Base-by-base conservation (phyloP, 495 filamentous ascomycete species). In the Parathielavia hyrcaniae region DNA sequence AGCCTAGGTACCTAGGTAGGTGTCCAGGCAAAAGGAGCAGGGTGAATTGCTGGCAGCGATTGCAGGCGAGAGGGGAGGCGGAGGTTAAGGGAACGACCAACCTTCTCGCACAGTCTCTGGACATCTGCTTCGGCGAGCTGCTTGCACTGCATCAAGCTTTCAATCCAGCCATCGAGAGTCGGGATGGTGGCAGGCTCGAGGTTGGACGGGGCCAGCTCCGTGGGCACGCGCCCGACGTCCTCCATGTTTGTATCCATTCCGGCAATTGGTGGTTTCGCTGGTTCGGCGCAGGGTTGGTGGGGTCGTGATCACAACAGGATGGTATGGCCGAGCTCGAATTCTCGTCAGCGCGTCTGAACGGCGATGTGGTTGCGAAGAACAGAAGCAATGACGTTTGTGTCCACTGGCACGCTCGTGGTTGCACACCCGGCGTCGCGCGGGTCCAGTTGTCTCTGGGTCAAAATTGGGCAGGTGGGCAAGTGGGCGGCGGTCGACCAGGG, bases 211-310 rank as follows among this genome's bases (percentile, higher is more conserved):
- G 89, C 75, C 64, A 91, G 83, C 61, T 91, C 88, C 67, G 95
- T 85, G 60, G 91, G 88, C 62, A 85, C 82, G 71, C 90, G 87
- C 67, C 87, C 88, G 62, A 96, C 91, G 72, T 98, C 93, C 77
- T 88, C 86, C 93, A 98, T 98, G 74, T 95, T 96, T 67, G 91
- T 96, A 76, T 98, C 93, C 91, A 96, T 96, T 61, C 51, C 77
- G 65, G 55, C 61, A 57, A 62, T 59, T 59, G 53, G 34, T 50
- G 39, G 11, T 30, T 54, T 51, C 48, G 47, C 32, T 32, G 48
- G 46, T 26, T 30, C 22, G 39, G 50, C 17, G 51, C 19, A 40
- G 4, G 54, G 44, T 40, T 13, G 41, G n/a, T 32, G 12, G 44
- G 35, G 30, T 36, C 53, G 35, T 23, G 41, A 26, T 13, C n/a